A percentile compares a stretch with the other conserved stretches of the same genome.
Evolutionary conservation across 2,329 filamentous ascomycete genomes (phyloP).

Genomic region (Aspergillus tamarii): DNA sequence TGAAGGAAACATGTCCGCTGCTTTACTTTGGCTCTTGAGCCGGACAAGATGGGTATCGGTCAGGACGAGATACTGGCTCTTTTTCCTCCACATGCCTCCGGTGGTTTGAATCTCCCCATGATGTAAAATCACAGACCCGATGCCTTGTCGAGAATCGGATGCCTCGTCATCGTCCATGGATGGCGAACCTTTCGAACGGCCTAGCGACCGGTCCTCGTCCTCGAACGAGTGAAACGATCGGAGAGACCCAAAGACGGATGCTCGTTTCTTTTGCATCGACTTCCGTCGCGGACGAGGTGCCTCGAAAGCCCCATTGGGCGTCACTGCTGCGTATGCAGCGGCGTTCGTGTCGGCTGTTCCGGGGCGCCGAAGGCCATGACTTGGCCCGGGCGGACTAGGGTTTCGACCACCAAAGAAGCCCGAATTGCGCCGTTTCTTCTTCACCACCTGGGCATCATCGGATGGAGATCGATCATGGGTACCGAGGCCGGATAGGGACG

Average conservation of each 20-base stretch:
- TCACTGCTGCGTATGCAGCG: slow-evolving; percentile 25
- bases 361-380: slow-evolving; percentile 30
- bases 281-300: slow-evolving; percentile 42
- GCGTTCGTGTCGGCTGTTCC: slow-evolving; percentile 34
- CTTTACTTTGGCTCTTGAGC: slow-evolving; percentile 69
- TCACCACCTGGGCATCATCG: slow-evolving; percentile 37
- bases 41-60: slow-evolving; percentile 70
- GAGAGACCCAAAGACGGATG: slow-evolving; percentile 64
- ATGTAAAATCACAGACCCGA: slow-evolving; percentile 58
- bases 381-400: slow-evolving; percentile 30
- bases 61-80: slow-evolving; percentile 71
- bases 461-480: slow-evolving; percentile 42
- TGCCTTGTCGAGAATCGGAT: slow-evolving; percentile 36
- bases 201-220: slow-evolving; percentile 55
- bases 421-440: slow-evolving; percentile 44
- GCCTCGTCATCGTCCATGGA: slow-evolving; percentile 53
- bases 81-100: slow-evolving; percentile 71
- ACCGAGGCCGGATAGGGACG: slow-evolving; percentile 23
- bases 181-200: slow-evolving; percentile 53
- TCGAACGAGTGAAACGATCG: slow-evolving; percentile 56
- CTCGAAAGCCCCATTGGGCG: slow-evolving; percentile 31
- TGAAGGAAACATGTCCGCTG: slow-evolving; percentile 63
- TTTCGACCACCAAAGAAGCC: slow-evolving; percentile 40
- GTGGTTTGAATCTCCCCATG: slow-evolving; percentile 73
- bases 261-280: slow-evolving; percentile 51